phyloP scores from a whole-genome alignment of 768 basidiomycete species.

The Dendrothele bispora region DNA sequence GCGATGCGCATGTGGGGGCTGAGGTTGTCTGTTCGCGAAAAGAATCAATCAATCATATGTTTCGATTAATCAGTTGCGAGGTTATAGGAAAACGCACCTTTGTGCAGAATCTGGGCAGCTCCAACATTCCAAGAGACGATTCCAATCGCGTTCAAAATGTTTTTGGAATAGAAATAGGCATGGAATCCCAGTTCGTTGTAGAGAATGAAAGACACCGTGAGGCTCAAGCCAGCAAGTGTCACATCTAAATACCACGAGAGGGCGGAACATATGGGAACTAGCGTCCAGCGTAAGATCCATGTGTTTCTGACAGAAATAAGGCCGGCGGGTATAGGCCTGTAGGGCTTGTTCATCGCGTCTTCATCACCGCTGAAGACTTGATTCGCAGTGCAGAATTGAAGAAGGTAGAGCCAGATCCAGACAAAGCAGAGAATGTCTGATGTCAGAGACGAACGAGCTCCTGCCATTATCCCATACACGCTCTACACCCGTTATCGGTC shows the following conservation, averaged over 20 bases:
- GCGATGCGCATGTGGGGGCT: slow-evolving; percentile 2
- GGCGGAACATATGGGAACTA: slow-evolving; percentile 20
- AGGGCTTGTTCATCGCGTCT: slow-evolving; percentile 28
- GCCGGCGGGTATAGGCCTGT: slow-evolving; percentile 30
- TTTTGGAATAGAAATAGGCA: slow-evolving; percentile 9
- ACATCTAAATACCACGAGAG: slow-evolving; percentile 18
- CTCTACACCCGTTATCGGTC: not conserved
- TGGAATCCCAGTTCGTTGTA: slow-evolving; percentile 25
- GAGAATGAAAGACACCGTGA: slow-evolving; percentile 15
- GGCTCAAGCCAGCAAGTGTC: slow-evolving; percentile 11
- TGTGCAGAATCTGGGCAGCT: slow-evolving; percentile 7
- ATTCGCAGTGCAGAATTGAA: slow-evolving; percentile 29
- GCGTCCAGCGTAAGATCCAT: slow-evolving; percentile 24
- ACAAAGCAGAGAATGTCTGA: not conserved
- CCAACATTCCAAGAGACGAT: slow-evolving; percentile 12
- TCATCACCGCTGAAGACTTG: slow-evolving; percentile 25
- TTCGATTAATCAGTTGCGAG: no score
- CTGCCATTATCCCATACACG: not conserved
- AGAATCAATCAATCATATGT: slow-evolving; percentile 6
- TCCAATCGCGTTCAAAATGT: slow-evolving; percentile 12
- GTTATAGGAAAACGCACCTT: not conserved
- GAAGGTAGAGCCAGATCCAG: slow-evolving; percentile 32
- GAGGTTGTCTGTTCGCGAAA: slow-evolving; percentile 1
- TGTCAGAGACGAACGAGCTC: not conserved
- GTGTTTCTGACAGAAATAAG: slow-evolving; percentile 21